Evolutionary conservation across 805 yeast species (phyloP), one percentile per base, ranked within the genome.

Genomic region (Lachancea quebecensis): DNA sequence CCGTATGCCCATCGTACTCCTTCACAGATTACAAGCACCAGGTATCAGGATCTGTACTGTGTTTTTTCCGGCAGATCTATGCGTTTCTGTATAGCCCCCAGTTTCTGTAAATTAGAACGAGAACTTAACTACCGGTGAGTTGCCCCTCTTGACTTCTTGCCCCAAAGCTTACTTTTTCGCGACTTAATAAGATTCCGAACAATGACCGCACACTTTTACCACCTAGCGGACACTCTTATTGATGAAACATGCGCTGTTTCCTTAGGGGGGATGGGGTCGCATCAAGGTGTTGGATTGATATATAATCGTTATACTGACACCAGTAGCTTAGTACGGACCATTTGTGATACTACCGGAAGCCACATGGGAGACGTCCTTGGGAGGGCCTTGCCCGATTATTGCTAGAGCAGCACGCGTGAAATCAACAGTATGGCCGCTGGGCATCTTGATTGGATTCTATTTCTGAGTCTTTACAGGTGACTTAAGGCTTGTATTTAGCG

Each of bases 1-100:
- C 41, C 61, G 56, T 38, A 58, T 44, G 18, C 63, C 63, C 63
- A 58, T 58, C 21, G 21, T 47, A 33, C 28, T 35, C 38, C 12
- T 8, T 16, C 42, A 38, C 40, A 38, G 40, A 11, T 14, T 30
- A 14, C 33, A 30, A 30, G 8, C 4, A 8, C 33, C 25, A 21
- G 25, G 25, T 21, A 21, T 7, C 25, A 21, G 25, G 25, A 21
- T 21, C 25, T 21, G 25, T 21, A 7, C 25, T 21, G 25, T 21
- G 7, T 21, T 21, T 7, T 21, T 21, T 21, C 25, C 25, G 25
- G 7, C 25, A 21, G 7, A 21, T 21, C 25, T 21, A 21, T 21
- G 25, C 25, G 25, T 21, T 21, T 21, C 25, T 7, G 25, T 4
- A 21, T 21, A 21, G 7, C 25, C 25, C 25, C 25, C 25, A 21